Base-by-base conservation (phyloP, 2,329 filamentous ascomycete genomes). In the Colletotrichum eleusines region DNA sequence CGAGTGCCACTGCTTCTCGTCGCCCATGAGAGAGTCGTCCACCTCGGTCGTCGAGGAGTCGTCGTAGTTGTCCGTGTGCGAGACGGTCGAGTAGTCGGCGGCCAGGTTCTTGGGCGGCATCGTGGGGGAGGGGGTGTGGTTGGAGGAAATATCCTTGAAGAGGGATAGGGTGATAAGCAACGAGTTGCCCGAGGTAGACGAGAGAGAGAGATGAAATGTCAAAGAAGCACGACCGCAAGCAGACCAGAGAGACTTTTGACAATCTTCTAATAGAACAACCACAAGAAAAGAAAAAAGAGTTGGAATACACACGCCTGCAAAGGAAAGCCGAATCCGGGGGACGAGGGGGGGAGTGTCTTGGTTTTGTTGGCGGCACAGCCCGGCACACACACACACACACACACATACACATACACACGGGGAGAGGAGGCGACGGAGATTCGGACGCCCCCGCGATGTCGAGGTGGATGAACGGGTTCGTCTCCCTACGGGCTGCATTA, bases 1-100 rank as follows among this genome's bases (percentile, higher is more conserved):
- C 23, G 62, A 63, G 31, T 69, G 71, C 71, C 71, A 73, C n/a
- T 68, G 63, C 57, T 73, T 73, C 44, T 65, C 69, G 11, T 69
- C 63, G 6, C 53, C 63, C 54, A 72, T 55, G 44, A 72, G 28
- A 2, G 63, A 63, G 18, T 68, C 64, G 16, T 72, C 71, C 14
- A 72, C 64, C 11, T 73, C 71, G 16, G 71, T 72, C 31, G 54
- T 53, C 12, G 40, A 42, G 40, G 71, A 71, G 31, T 71, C 63
- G 8, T 72, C 55, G 18, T 66, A 51, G 14, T 54, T 58, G 51
- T 73, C 71, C 1, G 44, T 28, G 46, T 40, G 46, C 9, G 63
- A 46, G 1, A 71, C 40, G 1, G 35, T 68, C 6, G 55, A 46
- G 44, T 71, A 71, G 11, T 33, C 63, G 1, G 35, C 38, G 40